These are phyloP conservation scores for Aspergillus tamarii DNA, from an alignment of 2,329 filamentous ascomycete species.

Conservation along the genomic window DNA sequence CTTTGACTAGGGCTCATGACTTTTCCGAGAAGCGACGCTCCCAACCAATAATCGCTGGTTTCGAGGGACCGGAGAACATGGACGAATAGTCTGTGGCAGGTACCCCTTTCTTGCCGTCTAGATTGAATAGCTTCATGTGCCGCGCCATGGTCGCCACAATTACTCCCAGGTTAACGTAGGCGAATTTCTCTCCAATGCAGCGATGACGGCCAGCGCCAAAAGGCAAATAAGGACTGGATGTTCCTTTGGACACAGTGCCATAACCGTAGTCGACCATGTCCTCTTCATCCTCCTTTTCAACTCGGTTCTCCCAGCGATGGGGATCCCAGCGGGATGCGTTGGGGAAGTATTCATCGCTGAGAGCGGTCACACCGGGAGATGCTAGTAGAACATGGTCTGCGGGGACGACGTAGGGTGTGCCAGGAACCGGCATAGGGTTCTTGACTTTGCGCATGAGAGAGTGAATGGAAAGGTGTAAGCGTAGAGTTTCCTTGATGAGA, in stretches of 20 bases:
- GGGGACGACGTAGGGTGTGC: constrained; percentile 71
- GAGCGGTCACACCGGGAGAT: constrained; percentile 70
- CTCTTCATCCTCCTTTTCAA: constrained; percentile 47
- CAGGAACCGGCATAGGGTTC: constrained; percentile 61
- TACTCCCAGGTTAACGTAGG: constrained; percentile 68
- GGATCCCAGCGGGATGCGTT: constrained; percentile 64
- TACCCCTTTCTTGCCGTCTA: constrained; percentile 59
- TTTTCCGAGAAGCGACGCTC: constrained; percentile 20
- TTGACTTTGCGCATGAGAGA: constrained; percentile 74
- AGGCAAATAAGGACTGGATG: constrained; percentile 66
- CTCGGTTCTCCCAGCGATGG: constrained; percentile 59
- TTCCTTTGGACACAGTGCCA: constrained; percentile 63
- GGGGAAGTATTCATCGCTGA: constrained; percentile 64
- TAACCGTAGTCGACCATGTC: constrained; percentile 66
- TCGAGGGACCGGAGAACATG: constrained; percentile 24
- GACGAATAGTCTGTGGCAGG: constrained; percentile 66
- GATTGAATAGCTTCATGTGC: constrained; percentile 62
- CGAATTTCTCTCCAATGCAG: constrained; percentile 77
- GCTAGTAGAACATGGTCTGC: constrained; percentile 77
- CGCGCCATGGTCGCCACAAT: constrained; percentile 67
- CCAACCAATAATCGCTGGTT: constrained; percentile 23
- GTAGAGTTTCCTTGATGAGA: constrained; percentile 72
- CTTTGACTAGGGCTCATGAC: constrained; percentile 3
- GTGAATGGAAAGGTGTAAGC: constrained; percentile 73
- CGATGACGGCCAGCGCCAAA: constrained; percentile 74